These are phyloP conservation scores for Fusarium sarcochroum DNA, from an alignment of 2,329 filamentous ascomycete species.

Conservation along the genomic window DNA sequence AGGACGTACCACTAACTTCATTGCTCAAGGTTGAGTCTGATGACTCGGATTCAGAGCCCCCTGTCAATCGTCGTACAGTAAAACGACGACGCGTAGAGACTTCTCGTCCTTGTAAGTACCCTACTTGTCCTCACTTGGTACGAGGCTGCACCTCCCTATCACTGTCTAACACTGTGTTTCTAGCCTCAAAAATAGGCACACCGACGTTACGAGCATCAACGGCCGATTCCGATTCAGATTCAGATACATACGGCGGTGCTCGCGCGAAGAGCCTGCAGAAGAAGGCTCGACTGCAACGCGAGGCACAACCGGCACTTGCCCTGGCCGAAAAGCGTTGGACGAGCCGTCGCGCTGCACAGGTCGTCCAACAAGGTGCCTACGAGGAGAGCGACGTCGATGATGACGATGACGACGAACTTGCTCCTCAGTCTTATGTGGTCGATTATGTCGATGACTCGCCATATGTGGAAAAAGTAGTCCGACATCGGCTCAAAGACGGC, in stretches of 20 bases:
- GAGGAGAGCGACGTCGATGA: slow-evolving; percentile 77
- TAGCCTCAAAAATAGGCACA: slow-evolving; percentile 74
- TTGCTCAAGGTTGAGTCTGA: slow-evolving; percentile 63
- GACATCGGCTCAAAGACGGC: slow-evolving; percentile 83
- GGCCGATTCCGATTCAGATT: slow-evolving; percentile 77
- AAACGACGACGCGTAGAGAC: slow-evolving; percentile 79
- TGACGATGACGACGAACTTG: slow-evolving; percentile 71
- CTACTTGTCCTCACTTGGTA: not conserved
- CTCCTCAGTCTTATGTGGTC: slow-evolving; percentile 76
- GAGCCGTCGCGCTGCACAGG: slow-evolving; percentile 84
- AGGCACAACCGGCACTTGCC: slow-evolving; percentile 75
- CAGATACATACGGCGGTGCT: slow-evolving; percentile 84
- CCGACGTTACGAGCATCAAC: slow-evolving; percentile 67
- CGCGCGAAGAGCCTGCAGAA: slow-evolving; percentile 78
- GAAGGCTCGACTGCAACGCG: slow-evolving; percentile 81
- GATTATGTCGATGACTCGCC: slow-evolving; percentile 83
- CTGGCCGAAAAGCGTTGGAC: slow-evolving; percentile 92
- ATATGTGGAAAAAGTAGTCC: slow-evolving; percentile 91
- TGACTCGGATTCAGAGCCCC: slow-evolving; percentile 79
- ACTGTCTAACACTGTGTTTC: slow-evolving; percentile 30
- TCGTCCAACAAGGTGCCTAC: slow-evolving; percentile 72
- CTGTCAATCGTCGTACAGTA: slow-evolving; percentile 68
- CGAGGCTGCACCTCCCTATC: slow-evolving; percentile 3
- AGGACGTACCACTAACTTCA: slow-evolving; percentile 27
- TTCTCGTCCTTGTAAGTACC: slow-evolving; percentile 72